These are phyloP conservation scores for Barbatosphaeria neglecta DNA, from an alignment of 495 filamentous ascomycete species.

Conservation along the genomic window DNA sequence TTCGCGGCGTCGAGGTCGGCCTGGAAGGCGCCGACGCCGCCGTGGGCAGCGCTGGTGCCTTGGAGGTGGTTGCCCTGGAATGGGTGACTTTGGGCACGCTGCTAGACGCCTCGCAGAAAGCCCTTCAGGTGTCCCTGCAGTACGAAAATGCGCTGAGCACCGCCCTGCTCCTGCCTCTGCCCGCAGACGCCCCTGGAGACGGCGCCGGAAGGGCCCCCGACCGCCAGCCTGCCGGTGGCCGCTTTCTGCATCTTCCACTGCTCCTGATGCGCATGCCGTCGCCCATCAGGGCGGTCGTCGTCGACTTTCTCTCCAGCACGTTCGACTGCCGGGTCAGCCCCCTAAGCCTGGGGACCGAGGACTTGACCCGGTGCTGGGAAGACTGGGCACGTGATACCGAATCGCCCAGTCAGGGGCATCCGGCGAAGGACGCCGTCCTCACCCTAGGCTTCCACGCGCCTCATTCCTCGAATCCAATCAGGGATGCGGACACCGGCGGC, in stretches of 20 bases:
- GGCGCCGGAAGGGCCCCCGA: too few species aligned
- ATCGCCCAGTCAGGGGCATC: conserved; percentile 4
- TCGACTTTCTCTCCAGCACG: conserved; percentile 30
- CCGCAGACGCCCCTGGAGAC: background rate
- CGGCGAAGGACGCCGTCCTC: conserved; percentile 26
- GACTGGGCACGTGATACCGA: conserved; percentile 23
- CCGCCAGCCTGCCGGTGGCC: too few species aligned
- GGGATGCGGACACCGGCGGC: background rate
- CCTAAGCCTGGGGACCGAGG: conserved; percentile 29
- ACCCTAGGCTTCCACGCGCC: conserved; percentile 28
- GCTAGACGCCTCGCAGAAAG: conserved; percentile 9
- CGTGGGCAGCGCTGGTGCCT: conserved; percentile 23
- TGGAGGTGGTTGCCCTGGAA: conserved; percentile 23
- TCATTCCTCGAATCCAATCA: background rate
- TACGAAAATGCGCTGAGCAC: conserved; percentile 29
- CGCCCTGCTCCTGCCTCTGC: conserved; percentile 26
- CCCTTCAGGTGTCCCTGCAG: conserved; percentile 21
- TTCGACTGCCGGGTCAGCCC: conserved; percentile 38
- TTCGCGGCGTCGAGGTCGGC: conserved; percentile 36
- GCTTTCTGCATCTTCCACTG: conserved; percentile 27
- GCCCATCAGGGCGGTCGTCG: conserved; percentile 23
- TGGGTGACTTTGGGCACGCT: conserved; percentile 13
- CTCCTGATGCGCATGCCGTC: conserved; percentile 35
- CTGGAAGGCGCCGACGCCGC: conserved; percentile 12
- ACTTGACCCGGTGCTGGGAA: conserved; percentile 26